Evolutionary conservation across 2,329 filamentous ascomycete species (phyloP).

Genomic region (Trichoderma cornu-damae): DNA sequence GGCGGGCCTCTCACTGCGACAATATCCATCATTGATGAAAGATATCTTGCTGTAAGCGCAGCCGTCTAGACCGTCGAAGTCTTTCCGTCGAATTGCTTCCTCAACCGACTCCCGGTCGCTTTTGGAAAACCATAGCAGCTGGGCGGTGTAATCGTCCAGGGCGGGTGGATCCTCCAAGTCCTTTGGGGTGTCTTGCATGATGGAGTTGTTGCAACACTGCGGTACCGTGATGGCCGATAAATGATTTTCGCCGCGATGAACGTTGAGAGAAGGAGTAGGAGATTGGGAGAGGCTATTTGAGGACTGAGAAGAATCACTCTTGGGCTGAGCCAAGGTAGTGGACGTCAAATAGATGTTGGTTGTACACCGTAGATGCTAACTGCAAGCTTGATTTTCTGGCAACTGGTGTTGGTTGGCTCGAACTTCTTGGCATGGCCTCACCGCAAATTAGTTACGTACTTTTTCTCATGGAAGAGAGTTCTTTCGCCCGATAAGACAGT

Average conservation of each 20-base stretch:
- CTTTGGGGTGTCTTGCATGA: not conserved
- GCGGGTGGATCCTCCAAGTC: not conserved
- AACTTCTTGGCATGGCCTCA: not conserved
- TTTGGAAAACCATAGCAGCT: not conserved
- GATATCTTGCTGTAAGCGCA: not conserved
- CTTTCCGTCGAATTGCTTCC: not conserved
- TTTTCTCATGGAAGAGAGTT: not conserved
- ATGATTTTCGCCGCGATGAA: not conserved
- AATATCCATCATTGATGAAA: not conserved
- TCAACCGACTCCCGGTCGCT: not conserved
- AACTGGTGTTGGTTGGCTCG: not conserved
- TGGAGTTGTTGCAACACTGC: not conserved
- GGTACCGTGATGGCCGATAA: not conserved
- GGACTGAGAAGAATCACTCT: not conserved
- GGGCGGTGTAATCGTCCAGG: not conserved
- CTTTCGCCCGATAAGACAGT: too few relatives aligned
- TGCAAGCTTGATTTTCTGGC: not conserved
- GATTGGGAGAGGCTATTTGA: not conserved
- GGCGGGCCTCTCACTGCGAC: not conserved
- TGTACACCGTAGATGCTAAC: not conserved
- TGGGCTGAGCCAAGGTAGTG: not conserved
- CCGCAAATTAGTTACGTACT: not conserved
- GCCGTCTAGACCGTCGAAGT: not conserved
- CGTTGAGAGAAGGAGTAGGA: not conserved
- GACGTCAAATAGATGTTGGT: not conserved